These are phyloP conservation scores for Umbelopsis sp. DNA, from an alignment of 192 early-diverging fungal species.

Conservation along the genomic window DNA sequence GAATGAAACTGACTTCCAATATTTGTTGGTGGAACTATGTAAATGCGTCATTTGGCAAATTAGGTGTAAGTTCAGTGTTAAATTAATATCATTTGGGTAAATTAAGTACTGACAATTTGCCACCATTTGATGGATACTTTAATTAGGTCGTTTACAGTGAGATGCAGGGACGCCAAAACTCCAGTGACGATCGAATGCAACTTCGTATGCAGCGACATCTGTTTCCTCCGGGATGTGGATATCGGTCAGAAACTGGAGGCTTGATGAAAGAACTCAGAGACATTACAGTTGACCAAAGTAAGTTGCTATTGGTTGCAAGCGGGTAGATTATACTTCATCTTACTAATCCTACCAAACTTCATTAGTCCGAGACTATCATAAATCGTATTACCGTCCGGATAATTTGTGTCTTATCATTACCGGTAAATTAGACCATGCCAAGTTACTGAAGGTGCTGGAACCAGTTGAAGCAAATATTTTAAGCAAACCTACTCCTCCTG, in stretches of 20 bases:
- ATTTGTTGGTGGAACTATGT: neutral
- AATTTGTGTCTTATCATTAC: slow-evolving; percentile 62
- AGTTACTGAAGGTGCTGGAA: slow-evolving; percentile 45
- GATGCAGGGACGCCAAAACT: slow-evolving; percentile 65
- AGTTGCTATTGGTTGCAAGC: neutral
- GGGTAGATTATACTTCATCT: neutral
- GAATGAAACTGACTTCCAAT: slow-evolving; percentile 1
- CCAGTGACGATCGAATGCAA: slow-evolving; percentile 42
- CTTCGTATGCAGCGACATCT: slow-evolving; percentile 51
- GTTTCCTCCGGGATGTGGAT: slow-evolving; percentile 60
- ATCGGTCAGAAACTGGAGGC: slow-evolving; percentile 63
- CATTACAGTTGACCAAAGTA: slow-evolving; percentile 61
- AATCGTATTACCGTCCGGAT: slow-evolving; percentile 62
- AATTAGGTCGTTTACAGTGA: slow-evolving; percentile 61
- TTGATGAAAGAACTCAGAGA: slow-evolving; percentile 57
- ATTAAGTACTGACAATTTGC: too few relatives aligned
- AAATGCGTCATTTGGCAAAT: too few relatives aligned
- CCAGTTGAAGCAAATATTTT: slow-evolving; percentile 56
- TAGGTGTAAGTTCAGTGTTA: slow-evolving; percentile 14
- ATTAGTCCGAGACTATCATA: slow-evolving; percentile 45
- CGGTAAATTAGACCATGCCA: slow-evolving; percentile 45
- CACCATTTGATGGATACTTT: too few relatives aligned
- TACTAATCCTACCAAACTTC: neutral
- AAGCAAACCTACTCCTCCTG: slow-evolving; percentile 47
- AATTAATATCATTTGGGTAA: too few relatives aligned